Evolutionary conservation across 164 flowering plant genomes (phyloP).

Genomic region (Chloranthus sessilifolius): DNA sequence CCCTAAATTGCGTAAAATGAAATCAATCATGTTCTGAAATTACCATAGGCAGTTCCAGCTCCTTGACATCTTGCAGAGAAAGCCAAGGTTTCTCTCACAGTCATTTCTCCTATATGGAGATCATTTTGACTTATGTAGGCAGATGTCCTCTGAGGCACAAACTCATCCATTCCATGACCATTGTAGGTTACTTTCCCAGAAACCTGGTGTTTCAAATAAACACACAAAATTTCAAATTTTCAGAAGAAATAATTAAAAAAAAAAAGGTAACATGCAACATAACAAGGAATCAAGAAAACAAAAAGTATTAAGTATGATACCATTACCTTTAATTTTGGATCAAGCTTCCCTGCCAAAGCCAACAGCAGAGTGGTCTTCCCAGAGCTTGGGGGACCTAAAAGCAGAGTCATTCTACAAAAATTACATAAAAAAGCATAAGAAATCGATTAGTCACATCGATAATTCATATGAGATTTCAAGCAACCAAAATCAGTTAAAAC

Average conservation of each 20-base stretch:
- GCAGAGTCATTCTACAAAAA: background rate
- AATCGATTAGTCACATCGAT: background rate
- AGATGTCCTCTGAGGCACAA: conserved; percentile 61
- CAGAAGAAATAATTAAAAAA: background rate
- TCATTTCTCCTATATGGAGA: conserved; percentile 56
- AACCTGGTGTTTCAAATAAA: conserved; percentile 20
- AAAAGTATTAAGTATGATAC: background rate
- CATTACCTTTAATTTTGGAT: conserved; percentile 34
- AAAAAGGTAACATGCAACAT: background rate
- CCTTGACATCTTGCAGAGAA: conserved; percentile 68
- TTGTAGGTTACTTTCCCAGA: conserved; percentile 63
- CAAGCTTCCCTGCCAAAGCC: conserved; percentile 44
- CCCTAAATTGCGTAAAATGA: no score
- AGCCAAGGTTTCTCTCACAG: conserved; percentile 52
- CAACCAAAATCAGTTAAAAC: background rate
- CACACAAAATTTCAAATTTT: background rate
- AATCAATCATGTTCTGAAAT: no score
- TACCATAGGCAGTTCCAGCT: conserved; percentile 50
- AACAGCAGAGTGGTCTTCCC: conserved; percentile 28
- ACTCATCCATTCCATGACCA: conserved; percentile 64
- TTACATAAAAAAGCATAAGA: background rate
- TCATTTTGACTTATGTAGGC: conserved; percentile 65
- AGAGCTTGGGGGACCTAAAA: conserved; percentile 31
- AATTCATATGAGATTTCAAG: background rate
- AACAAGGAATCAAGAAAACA: background rate